Base-by-base conservation (phyloP, 805 yeast species). In the Ogataea sp. region DNA sequence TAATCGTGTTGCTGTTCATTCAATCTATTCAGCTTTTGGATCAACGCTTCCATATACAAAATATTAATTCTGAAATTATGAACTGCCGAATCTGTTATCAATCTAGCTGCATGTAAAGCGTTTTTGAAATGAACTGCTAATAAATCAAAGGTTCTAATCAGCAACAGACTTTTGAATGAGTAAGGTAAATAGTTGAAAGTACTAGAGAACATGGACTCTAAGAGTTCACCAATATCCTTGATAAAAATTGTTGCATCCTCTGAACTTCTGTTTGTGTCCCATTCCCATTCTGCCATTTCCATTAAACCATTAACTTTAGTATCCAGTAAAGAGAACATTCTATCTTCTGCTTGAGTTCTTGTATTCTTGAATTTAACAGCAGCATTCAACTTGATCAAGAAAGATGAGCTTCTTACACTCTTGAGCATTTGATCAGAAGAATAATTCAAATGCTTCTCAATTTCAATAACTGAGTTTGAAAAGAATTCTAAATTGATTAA, bases 401-500 rank as follows among this genome's bases (percentile, higher is more conserved):
- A 43, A 2, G 61, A 46, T 4, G 57, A 43, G 2, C 50, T 41
- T 36, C 62, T 46, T 17, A 52, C 46, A 43, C 53, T 64, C 56
- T 44, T 61, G 48, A 45, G 70, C 64, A 41, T 59, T 45, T 34
- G 67, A 68, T 59, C 52, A 16, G 41, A 36, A 13, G 62, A 50
- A 36, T 32, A 47, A 41, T 59, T 59, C 28, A 59, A 36, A 41
- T 65, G 52, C 37, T 65, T 63, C n/a, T 78, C 80, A 36, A 90
- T 68, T 55, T 83, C 88, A 38, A 68, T 67, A 9, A 89, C 73
- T 40, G 95, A 86, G 49, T 70, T 77, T 32, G 84, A 70, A 57
- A 89, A 90, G 56, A 84, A 86, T 55, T 90, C 96, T 51, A 90
- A 65, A 56, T 93, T 88, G 42, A 93, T 82, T 48, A 85, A 69